phyloP scores from a whole-genome alignment of 1,284 basidiomycete species.

The Athelia psychrophila region DNA sequence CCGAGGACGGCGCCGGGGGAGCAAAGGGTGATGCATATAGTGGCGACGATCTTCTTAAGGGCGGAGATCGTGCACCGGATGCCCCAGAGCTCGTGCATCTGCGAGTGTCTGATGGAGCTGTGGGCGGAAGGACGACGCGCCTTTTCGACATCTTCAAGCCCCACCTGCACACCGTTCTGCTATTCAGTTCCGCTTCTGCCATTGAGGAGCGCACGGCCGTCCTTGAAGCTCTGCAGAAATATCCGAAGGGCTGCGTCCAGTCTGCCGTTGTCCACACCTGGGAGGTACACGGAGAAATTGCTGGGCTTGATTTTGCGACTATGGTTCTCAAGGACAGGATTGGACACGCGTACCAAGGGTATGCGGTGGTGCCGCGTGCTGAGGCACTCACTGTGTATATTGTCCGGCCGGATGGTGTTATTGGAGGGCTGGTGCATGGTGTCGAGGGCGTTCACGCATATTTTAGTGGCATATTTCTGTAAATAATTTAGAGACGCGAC shows the following conservation, averaged over 20 bases:
- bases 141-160: constrained; percentile 32
- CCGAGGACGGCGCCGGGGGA: not conserved
- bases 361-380: constrained; percentile 28
- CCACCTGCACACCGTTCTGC: constrained; percentile 30
- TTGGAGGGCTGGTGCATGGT: constrained; percentile 34
- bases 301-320: constrained; percentile 12
- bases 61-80: constrained; percentile 46
- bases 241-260: constrained; percentile 9
- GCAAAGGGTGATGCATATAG: constrained; percentile 12
- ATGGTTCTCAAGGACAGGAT: constrained; percentile 32
- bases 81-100: constrained; percentile 28
- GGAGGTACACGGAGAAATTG: constrained; percentile 15
- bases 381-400: constrained; percentile 25
- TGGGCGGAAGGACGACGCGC: constrained; percentile 11
- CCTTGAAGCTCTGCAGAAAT: constrained; percentile 2
- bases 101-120: not conserved
- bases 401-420: constrained; percentile 37
- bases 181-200: constrained; percentile 22
- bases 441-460: constrained; percentile 29
- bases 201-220: constrained; percentile 8
- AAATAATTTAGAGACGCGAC: too few relatives aligned
- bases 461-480: constrained; percentile 18
- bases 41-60: constrained; percentile 22
- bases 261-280: constrained; percentile 18
- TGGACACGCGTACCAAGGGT: constrained; percentile 34